Evolutionary conservation across 2,329 filamentous ascomycete species (phyloP), one percentile per base, ranked within the genome.

Genomic region (Aureobasidium sp.): DNA sequence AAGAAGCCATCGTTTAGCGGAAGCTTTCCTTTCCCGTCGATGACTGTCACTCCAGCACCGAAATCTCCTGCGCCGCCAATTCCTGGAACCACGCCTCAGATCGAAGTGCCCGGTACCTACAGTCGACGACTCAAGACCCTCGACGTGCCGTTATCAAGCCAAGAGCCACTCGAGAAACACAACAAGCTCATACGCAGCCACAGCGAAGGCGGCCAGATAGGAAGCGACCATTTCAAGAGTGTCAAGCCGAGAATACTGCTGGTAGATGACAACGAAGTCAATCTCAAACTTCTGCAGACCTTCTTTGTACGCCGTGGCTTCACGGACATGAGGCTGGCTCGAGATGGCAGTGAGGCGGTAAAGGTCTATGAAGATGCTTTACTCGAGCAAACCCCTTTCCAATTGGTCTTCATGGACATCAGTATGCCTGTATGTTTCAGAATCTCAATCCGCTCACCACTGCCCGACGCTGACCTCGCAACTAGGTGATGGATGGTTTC

Each of bases 181-280:
- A 16, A 55, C 36, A 48, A 27, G 15, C 48, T 43, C 13, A 3
- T 47, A 20, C 48, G 60, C n/a, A 64, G 60, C 23, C 60, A 27
- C 18, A 64, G 60, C 20, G 60, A 64, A 20, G 36, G 38, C 8
- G 36, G 38, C 8, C 48, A 55, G 1, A 9, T 55, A 9, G n/a
- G 13, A 10, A 33, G 25, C 23, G 25, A 10, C 2, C 27, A 54
- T 1, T 11, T 15, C 27, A 55, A n/a, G 13, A 6, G 10, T n/a
- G 8, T 27, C 33, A 64, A 55, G 33, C 54, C 66, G 7, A 59
- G 42, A 10, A 65, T 71, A 9, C 59, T 73, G 23, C 60, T 73
- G 10, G 70, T 71, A 4, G 71, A 74, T 53, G 71, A 72, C 64
- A 72, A 74, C 50, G 50, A 67, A 4, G 67, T 72, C 60, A 74